Conservation (phyloP, 2,329 filamentous ascomycete genomes). For the Aspergillus floridensis region DNA sequence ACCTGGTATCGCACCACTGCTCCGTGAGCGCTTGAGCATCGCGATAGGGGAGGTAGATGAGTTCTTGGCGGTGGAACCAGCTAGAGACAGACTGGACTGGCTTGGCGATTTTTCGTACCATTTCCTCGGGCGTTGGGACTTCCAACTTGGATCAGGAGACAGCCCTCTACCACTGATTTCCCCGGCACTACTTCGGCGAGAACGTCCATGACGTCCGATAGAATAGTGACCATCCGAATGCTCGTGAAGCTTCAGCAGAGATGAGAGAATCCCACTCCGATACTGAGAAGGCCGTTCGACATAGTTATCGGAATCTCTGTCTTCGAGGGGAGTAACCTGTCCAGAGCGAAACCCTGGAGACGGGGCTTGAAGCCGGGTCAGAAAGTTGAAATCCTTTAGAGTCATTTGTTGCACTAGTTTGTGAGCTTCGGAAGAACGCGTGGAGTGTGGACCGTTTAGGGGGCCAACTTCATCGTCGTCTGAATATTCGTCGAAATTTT, state of each 20-base stretch:
- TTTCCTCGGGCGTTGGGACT: conserved; percentile 31
- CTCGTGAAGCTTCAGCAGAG: conserved; percentile 68
- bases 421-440: conserved; percentile 32
- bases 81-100: conserved; percentile 35
- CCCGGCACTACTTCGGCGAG: conserved; percentile 32
- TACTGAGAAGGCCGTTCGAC: conserved; percentile 67
- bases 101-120: conserved; percentile 43
- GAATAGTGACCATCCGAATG: conserved; percentile 41
- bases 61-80: conserved; percentile 29
- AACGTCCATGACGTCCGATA: conserved; percentile 28
- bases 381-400: conserved; percentile 31
- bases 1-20: conserved; percentile 32
- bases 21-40: conserved; percentile 37
- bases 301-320: conserved; percentile 57
- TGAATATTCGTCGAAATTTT: conserved; percentile 28
- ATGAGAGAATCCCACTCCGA: conserved; percentile 69
- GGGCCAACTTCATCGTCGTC: conserved; percentile 33
- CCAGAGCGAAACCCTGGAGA: conserved; percentile 35
- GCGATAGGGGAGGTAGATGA: conserved; percentile 30
- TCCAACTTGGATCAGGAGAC: conserved; percentile 34
- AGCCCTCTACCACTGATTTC: conserved; percentile 30
- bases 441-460: conserved; percentile 27
- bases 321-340: conserved; percentile 34
- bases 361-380: conserved; percentile 33
- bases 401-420: conserved; percentile 39